A percentile compares a stretch with the other conserved stretches of the same genome.
These are phyloP conservation scores for Abrus precatorius DNA, from an alignment of 306 rosid species.

Conservation along the genomic window DNA sequence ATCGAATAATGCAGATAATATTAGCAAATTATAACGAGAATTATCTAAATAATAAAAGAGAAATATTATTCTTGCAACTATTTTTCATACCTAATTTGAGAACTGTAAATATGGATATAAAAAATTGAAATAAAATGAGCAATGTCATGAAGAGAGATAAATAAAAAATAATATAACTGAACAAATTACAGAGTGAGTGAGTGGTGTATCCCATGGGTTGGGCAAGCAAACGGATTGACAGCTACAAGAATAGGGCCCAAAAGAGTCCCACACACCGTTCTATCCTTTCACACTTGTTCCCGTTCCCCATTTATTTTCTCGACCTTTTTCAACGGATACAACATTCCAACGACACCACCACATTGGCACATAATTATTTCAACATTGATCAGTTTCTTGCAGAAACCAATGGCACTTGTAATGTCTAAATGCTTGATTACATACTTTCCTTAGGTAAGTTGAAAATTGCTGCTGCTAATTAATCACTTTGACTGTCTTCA, in stretches of 20 bases:
- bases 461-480: not conserved
- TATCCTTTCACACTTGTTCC: not conserved
- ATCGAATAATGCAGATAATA: too few relatives aligned
- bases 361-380: not conserved
- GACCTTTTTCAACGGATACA: not conserved
- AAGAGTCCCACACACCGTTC: not conserved
- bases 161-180: not conserved
- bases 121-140: not conserved
- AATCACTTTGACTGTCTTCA: not conserved
- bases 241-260: not conserved
- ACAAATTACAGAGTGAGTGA: not conserved
- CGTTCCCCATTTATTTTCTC: conserved; percentile 15
- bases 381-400: not conserved
- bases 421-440: too few relatives aligned
- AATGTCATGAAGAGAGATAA: not conserved
- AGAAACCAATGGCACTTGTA: not conserved
- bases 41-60: too few relatives aligned
- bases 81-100: too few relatives aligned
- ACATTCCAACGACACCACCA: not conserved
- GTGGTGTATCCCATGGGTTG: not conserved
- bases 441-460: too few relatives aligned
- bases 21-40: too few relatives aligned
- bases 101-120: too few relatives aligned
- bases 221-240: not conserved
- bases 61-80: too few relatives aligned